phyloP scores from a whole-genome alignment of 768 basidiomycete species.

The Tephrocybe sp. region DNA sequence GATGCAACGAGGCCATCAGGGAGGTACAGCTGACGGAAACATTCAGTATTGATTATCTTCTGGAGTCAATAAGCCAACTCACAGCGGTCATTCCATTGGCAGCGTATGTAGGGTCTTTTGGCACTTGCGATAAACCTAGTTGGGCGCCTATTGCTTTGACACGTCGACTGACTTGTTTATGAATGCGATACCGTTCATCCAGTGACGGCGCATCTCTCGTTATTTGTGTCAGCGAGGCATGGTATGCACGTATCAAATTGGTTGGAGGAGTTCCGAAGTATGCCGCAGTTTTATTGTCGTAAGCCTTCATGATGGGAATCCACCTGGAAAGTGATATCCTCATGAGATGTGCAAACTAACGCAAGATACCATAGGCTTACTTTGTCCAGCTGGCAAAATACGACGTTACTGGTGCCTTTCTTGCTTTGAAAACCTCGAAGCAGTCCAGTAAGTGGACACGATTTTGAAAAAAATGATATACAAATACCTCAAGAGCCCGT shows the following conservation, averaged over 20 bases:
- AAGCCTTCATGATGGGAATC: conserved; percentile 85
- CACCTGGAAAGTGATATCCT: conserved; percentile 41
- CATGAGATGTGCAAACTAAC: background rate
- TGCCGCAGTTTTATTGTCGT: conserved; percentile 68
- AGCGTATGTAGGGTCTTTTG: conserved; percentile 48
- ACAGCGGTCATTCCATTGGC: conserved; percentile 92
- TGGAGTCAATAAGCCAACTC: conserved; percentile 10
- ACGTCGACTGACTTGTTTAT: conserved; percentile 59
- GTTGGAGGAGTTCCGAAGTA: conserved; percentile 92
- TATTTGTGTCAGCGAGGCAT: conserved; percentile 71
- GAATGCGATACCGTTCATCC: conserved; percentile 66
- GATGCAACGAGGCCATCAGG: conserved; percentile 69
- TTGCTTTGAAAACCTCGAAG: conserved; percentile 51
- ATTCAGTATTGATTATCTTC: background rate
- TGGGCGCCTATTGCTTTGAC: conserved; percentile 60
- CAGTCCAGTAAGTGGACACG: background rate
- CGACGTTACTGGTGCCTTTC: conserved; percentile 56
- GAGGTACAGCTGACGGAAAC: conserved; percentile 51
- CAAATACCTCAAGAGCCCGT: conserved; percentile 57
- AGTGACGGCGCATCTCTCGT: conserved; percentile 56
- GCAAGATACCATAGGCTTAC: conserved; percentile 28
- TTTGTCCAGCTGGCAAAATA: conserved; percentile 89
- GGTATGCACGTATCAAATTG: conserved; percentile 82
- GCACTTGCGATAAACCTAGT: conserved; percentile 68
- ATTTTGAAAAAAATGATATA: background rate